phyloP scores from a whole-genome alignment of 1,139 yeast species.

The Blastobotrys proliferans region DNA sequence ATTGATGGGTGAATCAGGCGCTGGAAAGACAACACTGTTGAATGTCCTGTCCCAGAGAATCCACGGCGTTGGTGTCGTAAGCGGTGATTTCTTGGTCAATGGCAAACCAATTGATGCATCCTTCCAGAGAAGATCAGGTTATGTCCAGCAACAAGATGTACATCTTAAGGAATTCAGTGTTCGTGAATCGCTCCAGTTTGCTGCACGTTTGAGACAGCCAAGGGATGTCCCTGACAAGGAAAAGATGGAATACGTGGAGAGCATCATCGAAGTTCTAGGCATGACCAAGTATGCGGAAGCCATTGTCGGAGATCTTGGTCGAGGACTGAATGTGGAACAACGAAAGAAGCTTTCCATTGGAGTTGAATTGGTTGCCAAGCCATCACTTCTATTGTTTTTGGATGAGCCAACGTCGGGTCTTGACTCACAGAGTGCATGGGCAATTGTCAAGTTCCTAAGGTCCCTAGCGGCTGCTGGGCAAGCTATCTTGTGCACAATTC shows the following conservation, averaged over 20 bases:
- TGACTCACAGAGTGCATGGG: slow-evolving; percentile 87
- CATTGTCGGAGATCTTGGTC: slow-evolving; percentile 53
- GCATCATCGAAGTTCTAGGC: slow-evolving; percentile 51
- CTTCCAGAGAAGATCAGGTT: slow-evolving; percentile 60
- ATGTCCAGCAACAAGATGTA: slow-evolving; percentile 62
- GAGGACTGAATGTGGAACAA: slow-evolving; percentile 71
- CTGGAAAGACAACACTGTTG: slow-evolving; percentile 62
- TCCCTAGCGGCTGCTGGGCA: slow-evolving; percentile 72
- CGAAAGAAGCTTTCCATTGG: slow-evolving; percentile 81
- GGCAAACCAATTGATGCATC: slow-evolving; percentile 54
- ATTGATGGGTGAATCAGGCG: slow-evolving; percentile 67
- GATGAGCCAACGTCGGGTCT: slow-evolving; percentile 92
- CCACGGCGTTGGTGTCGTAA: slow-evolving; percentile 52
- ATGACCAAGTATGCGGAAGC: slow-evolving; percentile 61
- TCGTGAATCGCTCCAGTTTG: slow-evolving; percentile 56
- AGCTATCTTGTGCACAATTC: slow-evolving; percentile 74
- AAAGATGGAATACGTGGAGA: slow-evolving; percentile 56
- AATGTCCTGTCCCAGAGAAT: slow-evolving; percentile 59
- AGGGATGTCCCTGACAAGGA: slow-evolving; percentile 44
- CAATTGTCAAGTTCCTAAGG: slow-evolving; percentile 66
- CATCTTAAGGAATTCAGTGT: slow-evolving; percentile 57
- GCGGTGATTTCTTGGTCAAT: slow-evolving; percentile 62
- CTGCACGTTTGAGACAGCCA: slow-evolving; percentile 59
- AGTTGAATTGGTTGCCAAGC: slow-evolving; percentile 82
- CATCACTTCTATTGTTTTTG: slow-evolving; percentile 67